A percentile compares a stretch with the other conserved stretches of the same genome.
phyloP scores from a whole-genome alignment of 2,329 filamentous ascomycete species.

The Aspergillus tanneri region DNA sequence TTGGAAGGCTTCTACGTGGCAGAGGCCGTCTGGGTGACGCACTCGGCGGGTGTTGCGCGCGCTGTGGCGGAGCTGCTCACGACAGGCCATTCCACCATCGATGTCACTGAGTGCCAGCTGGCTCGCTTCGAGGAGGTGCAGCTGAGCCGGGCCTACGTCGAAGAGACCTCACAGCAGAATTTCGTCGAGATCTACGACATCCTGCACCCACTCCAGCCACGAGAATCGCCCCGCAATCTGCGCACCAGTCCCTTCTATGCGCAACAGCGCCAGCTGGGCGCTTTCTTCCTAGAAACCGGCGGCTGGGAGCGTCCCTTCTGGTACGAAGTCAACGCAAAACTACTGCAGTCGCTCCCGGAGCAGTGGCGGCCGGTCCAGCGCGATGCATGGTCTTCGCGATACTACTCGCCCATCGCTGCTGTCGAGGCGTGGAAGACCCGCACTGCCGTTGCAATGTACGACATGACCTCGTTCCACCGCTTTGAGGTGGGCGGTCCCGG shows the following conservation, averaged over 20 bases:
- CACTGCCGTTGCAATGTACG: conserved; percentile 61
- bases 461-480: conserved; percentile 60
- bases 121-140: conserved; percentile 63
- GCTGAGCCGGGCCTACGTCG: conserved; percentile 55
- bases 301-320: conserved; percentile 65
- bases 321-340: conserved; percentile 57
- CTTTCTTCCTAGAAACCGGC: conserved; percentile 57
- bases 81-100: conserved; percentile 54
- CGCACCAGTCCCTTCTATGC: conserved; percentile 59
- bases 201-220: conserved; percentile 60
- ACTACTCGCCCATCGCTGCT: conserved; percentile 59
- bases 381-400: conserved; percentile 59
- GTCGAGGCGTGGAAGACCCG: conserved; percentile 66
- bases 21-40: conserved; percentile 66
- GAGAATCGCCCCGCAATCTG: conserved; percentile 57
- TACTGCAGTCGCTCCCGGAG: conserved; percentile 53
- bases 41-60: conserved; percentile 62
- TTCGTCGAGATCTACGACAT: conserved; percentile 67
- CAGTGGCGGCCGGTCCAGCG: conserved; percentile 57
- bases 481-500: conserved; percentile 60
- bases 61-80: conserved; percentile 61
- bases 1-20: conserved; percentile 64
- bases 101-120: conserved; percentile 60
- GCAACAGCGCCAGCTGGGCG: conserved; percentile 52
- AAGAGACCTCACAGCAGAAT: conserved; percentile 60